Base-by-base conservation (phyloP, 2,329 filamentous ascomycete species). In the Pseudocercospora fuligena region DNA sequence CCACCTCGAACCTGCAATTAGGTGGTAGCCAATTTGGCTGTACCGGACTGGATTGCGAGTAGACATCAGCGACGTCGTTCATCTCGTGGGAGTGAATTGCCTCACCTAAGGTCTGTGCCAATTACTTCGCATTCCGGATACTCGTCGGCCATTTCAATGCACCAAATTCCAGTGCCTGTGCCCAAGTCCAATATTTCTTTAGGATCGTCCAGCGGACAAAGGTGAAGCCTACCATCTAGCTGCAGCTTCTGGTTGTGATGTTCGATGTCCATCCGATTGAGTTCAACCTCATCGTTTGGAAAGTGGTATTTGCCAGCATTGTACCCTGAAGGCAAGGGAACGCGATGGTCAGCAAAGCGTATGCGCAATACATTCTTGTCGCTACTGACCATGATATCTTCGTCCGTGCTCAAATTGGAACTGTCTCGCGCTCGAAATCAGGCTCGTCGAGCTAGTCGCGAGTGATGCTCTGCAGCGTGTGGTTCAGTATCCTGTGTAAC, bases 171-270 rank as follows among this genome's bases (percentile, higher is more conserved):
- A 8, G 64, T 72, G 8, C 82, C 83, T 1, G 82, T 84, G 11
- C 82, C 83, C 19, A 85, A 71, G 69, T 85, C 84, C 16, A 86
- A 77, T 16, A 85, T 81, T 27, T 79, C 77, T 29, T 78, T 76
- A 1, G 80, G 79, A 14, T 76, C 74, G 9, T 69, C 57, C 16
- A 83, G 72, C 0, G 84, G 83, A 3, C 80, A 80, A 3, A 81
- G 72, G 67, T 80, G 79, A n/a, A 85, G 76, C 25, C 66, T 66
- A 19, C 75, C 75, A 53, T 74, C 72, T 58, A 77, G 58, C 57
- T 73, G 69, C 11, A 74, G 61, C 33, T 61, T 67, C 51, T 78
- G 76, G 33, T 81, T 74, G 33, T 74, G 70, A 57, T 77, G 75
- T 53, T 75, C 70, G 19, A 76, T 72, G 54, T 77, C 74, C 70